Evolutionary conservation across 108 stramenopile species (phyloP).

Genomic region (Fragilariopsis cylindrus): DNA sequence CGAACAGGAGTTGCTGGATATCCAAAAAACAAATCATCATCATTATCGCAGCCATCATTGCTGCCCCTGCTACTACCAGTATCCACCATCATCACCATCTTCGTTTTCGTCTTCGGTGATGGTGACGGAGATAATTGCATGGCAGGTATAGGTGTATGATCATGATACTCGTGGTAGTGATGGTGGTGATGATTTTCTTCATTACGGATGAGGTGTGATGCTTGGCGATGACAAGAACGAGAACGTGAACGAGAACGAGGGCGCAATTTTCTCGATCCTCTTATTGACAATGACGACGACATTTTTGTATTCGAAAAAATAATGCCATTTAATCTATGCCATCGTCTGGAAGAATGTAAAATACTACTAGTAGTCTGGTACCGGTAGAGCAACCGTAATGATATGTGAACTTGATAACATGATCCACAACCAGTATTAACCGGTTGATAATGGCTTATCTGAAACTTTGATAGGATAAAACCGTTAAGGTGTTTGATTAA

Average conservation of each 20-base stretch:
- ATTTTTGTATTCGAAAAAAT: too few species aligned
- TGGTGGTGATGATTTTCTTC: background rate
- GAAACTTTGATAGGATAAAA: too few species aligned
- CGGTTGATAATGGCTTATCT: too few species aligned
- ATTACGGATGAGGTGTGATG: too few species aligned
- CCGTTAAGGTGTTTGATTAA: too few species aligned
- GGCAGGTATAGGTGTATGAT: background rate
- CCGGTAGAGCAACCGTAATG: too few species aligned
- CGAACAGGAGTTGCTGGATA: conserved; percentile 1
- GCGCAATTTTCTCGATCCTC: conserved; percentile 9
- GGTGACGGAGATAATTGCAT: background rate
- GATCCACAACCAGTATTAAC: too few species aligned
- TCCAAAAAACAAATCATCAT: conserved; percentile 1
- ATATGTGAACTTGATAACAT: too few species aligned
- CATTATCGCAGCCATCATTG: background rate
- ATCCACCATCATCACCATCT: background rate
- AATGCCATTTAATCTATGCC: too few species aligned
- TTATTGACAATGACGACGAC: background rate
- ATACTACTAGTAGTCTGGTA: too few species aligned
- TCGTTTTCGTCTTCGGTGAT: background rate
- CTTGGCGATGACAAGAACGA: too few species aligned
- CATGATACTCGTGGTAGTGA: background rate
- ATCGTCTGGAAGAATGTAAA: too few species aligned
- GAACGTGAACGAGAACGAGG: background rate
- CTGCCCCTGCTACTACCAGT: background rate